Base-by-base conservation (phyloP, 176 grass and related monocot genomes). In the Oryza meridionalis region DNA sequence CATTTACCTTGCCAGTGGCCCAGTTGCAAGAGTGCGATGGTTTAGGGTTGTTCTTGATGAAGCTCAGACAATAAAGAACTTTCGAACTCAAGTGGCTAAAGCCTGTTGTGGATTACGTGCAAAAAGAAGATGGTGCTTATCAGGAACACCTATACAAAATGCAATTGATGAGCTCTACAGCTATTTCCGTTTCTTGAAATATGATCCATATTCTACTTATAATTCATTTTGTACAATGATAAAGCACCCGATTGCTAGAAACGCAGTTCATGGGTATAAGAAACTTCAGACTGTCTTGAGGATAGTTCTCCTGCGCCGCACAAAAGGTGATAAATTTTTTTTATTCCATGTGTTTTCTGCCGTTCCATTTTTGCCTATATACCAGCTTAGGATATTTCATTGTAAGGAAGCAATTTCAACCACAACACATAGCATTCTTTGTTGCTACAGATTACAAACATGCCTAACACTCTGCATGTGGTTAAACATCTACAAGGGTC, bases 51-150 rank as follows among this genome's bases (percentile, higher is more conserved):
- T 99, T 31, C 89, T 99, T 72, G 96, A 99, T 17, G 96, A 99
- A 93, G 96, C 96, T 85, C 96, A 99, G 84, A 96, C 91, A 42
- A 99, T 99, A 88, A 99, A 99, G 76, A 99, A 99, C 84, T 85
- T 92, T 50, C 90, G 93, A 80, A 99, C 96, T 80, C 85, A 89
- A 76, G 96, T 96, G 73, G 96, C 96, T 59, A 90, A 65, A 88
- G 96, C 93, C 77, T 99, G 96, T 55, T 99, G 91, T 69, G 96
- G 96, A 25, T 66, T 99, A 82, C 86, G 96, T 82, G 96, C 96
- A 22, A 99, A 99, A 87, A 90, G 86, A 68, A 93, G 96, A 85
- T 99, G 96, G 96, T 99, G 96, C 64, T 88, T 99, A 88, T 99
- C 96, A 72, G 96, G 96, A 72, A 99, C 96, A 73, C 96, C 96